phyloP scores from a whole-genome alignment of 176 grass and related monocot species.

The Poa annua region DNA sequence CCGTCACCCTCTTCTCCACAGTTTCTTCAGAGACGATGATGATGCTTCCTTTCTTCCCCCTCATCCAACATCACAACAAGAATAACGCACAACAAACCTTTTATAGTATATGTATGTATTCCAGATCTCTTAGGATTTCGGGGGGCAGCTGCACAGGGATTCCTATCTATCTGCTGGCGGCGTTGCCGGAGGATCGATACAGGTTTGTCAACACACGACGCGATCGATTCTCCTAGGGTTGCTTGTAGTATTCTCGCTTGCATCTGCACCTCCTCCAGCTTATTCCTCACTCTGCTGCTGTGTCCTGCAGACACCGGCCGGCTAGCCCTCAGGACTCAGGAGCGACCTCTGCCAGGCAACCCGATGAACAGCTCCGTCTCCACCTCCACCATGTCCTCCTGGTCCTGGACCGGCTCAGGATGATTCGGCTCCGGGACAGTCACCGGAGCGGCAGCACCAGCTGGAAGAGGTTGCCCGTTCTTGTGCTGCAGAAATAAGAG shows the following conservation, averaged over 20 bases:
- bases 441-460: neutral
- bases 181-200: neutral
- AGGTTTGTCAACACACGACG: no score
- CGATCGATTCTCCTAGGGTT: no score
- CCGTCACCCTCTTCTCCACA: neutral
- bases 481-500: constrained; percentile 43
- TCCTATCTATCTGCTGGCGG: constrained; percentile 31
- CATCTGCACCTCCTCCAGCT: neutral
- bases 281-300: constrained; percentile 1
- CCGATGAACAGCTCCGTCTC: constrained; percentile 76
- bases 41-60: neutral
- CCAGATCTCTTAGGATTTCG: neutral
- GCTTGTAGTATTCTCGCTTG: neutral
- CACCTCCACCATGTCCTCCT: constrained; percentile 48
- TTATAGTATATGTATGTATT: neutral
- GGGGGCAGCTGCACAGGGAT: constrained; percentile 1
- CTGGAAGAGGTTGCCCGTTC: neutral
- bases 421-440: neutral
- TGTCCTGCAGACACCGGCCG: neutral
- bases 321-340: neutral
- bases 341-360: constrained; percentile 45
- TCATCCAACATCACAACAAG: neutral
- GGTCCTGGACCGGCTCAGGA: neutral
- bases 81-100: neutral
- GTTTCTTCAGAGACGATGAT: neutral